These are phyloP conservation scores for Nigrospora osmanthi DNA, from an alignment of 2,329 filamentous ascomycete species.

Conservation along the genomic window DNA sequence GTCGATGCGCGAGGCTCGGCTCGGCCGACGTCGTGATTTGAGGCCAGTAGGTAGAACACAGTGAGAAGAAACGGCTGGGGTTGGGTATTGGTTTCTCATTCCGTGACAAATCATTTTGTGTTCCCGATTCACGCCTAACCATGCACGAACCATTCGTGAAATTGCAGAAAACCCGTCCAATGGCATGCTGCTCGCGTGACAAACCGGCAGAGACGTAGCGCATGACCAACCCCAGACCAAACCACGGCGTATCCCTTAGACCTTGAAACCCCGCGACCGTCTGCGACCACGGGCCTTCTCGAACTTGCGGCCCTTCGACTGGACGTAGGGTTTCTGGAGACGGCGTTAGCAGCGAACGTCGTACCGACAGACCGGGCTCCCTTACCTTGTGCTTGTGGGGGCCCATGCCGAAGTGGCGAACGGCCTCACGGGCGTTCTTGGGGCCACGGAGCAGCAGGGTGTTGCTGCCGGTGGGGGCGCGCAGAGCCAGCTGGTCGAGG, in stretches of 20 bases:
- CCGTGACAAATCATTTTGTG: slow-evolving; percentile 24
- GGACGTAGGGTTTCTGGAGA: slow-evolving; percentile 82
- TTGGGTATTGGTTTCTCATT: slow-evolving; percentile 18
- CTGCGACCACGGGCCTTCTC: slow-evolving; percentile 98
- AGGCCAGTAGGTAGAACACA: too few species aligned
- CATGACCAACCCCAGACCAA: slow-evolving; percentile 18
- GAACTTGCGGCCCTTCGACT: slow-evolving; percentile 99
- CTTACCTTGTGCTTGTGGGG: slow-evolving; percentile 94
- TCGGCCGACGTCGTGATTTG: too few species aligned
- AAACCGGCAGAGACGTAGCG: slow-evolving; percentile 21
- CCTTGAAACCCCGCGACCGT: slow-evolving; percentile 99
- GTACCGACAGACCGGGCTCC: slow-evolving; percentile 7
- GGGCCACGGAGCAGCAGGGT: slow-evolving; percentile 94
- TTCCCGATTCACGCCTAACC: slow-evolving; percentile 41
- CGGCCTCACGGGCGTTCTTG: slow-evolving; percentile 95
- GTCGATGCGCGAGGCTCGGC: too few species aligned
- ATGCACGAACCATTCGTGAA: slow-evolving; percentile 27
- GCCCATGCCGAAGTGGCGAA: slow-evolving; percentile 99
- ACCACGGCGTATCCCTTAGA: slow-evolving; percentile 55
- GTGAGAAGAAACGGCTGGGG: too few species aligned
- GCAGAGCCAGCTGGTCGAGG: slow-evolving; percentile 92
- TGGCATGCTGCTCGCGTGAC: slow-evolving; percentile 15
- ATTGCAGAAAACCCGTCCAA: slow-evolving; percentile 17
- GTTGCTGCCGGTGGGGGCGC: slow-evolving; percentile 92
- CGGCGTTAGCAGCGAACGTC: slow-evolving; percentile 21